Conservation (phyloP, 2,329 filamentous ascomycete genomes). For the Didymella segeticola region DNA sequence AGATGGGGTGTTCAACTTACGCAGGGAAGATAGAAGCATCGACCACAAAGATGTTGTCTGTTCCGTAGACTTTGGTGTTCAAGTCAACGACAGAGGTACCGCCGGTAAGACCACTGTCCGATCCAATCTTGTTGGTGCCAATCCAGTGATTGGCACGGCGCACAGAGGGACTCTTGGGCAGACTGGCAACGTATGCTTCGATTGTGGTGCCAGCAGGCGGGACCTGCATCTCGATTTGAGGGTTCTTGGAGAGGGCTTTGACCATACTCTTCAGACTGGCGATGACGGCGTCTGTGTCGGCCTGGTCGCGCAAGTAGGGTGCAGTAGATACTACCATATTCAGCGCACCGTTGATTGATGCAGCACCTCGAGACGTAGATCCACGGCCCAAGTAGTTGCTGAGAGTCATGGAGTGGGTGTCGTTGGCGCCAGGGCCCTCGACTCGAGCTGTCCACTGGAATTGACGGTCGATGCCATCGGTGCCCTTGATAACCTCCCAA, state of each 20-base stretch:
- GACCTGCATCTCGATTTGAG: constrained; percentile 63
- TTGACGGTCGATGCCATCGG: constrained; percentile 67
- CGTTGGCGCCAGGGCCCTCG: constrained; percentile 58
- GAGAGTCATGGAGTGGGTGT: constrained; percentile 51
- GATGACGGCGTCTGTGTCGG: constrained; percentile 69
- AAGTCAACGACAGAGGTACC: constrained; percentile 58
- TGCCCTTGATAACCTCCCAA: constrained; percentile 64
- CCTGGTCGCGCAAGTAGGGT: constrained; percentile 65
- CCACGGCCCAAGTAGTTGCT: constrained; percentile 69
- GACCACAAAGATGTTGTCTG: constrained; percentile 55
- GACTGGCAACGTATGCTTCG: constrained; percentile 61
- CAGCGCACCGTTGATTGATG: constrained; percentile 65
- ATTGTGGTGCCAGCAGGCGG: constrained; percentile 60
- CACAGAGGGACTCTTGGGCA: constrained; percentile 48
- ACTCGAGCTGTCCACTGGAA: constrained; percentile 72
- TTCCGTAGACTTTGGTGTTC: constrained; percentile 58
- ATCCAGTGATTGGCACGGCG: constrained; percentile 58
- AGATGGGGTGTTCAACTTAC: constrained; percentile 20
- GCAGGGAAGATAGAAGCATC: constrained; percentile 57
- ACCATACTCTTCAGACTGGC: constrained; percentile 68
- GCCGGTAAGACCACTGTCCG: constrained; percentile 52
- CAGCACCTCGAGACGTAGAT: constrained; percentile 65
- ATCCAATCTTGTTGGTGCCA: constrained; percentile 63
- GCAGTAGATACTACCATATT: constrained; percentile 64
- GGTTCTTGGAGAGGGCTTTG: constrained; percentile 60